Conservation (phyloP, 129 eudicot species). For the Sambucus nigra region DNA sequence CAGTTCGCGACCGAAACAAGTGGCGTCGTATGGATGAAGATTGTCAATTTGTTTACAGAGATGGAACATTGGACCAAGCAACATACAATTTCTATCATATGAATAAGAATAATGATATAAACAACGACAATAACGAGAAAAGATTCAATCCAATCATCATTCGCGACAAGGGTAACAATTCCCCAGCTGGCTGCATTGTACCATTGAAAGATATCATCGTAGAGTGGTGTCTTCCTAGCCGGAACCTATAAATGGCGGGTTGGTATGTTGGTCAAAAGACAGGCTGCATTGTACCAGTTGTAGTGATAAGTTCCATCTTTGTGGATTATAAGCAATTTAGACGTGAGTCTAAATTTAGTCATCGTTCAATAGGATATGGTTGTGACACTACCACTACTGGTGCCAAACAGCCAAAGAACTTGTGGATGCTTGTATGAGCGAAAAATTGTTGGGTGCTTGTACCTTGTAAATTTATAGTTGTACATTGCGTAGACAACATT, state of each 20-base stretch:
- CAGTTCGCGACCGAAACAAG: slow-evolving; percentile 16
- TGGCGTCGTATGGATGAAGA: slow-evolving; percentile 11
- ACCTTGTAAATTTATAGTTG: neutral
- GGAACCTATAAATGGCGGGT: no score
- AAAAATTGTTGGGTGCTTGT: neutral
- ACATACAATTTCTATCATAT: neutral
- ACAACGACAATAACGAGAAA: neutral
- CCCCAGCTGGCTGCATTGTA: slow-evolving; percentile 7
- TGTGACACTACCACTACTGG: neutral
- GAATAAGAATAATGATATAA: neutral
- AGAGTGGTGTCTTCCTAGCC: neutral
- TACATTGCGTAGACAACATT: neutral
- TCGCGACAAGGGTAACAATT: neutral
- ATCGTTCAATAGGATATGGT: neutral
- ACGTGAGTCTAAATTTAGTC: neutral
- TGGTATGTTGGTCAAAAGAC: no score
- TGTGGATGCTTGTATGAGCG: neutral
- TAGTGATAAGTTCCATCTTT: neutral
- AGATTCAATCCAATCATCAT: neutral
- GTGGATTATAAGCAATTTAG: no score
- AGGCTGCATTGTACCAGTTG: neutral
- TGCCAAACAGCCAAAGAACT: neutral
- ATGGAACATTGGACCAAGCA: slow-evolving; percentile 11
- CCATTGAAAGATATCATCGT: slow-evolving; percentile 11
- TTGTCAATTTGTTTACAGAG: slow-evolving; percentile 5